Base-by-base conservation (phyloP, 202 grass and related monocot genomes). In the Musa balbisiana region DNA sequence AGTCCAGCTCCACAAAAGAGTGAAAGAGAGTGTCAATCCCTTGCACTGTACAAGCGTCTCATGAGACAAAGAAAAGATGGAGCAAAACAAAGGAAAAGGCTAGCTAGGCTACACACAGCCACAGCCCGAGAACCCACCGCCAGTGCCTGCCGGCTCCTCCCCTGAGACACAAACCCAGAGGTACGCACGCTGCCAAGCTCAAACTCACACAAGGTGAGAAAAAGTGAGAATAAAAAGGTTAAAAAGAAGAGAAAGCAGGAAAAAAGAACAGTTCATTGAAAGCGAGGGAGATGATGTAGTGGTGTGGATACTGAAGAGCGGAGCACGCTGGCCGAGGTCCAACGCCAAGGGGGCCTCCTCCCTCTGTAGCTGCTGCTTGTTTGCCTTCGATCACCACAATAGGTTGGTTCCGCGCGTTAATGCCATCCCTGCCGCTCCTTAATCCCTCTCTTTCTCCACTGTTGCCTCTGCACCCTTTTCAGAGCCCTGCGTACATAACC, bases 71-170 rank as follows among this genome's bases (percentile, higher is more conserved):
- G 25, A 59, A 33, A 74, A 50, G 67, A n/a, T 51, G 67, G 72
- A 74, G 72, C 14, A 74, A 60, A 56, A 19, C 72, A 74, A 74
- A 49, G 54, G 3, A 74, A 74, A 74, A 74, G 72, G 63, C 63
- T 66, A 66, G 20, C n/a, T 24, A 19, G 20, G 10, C 33, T 51
- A 27, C 72, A 49, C 17, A 23, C 16, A 52, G 43, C 43, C 43
- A 63, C 10, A 51, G 26, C 10, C 26, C 55, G 43, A 63, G 54
- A 29, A 64, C 43, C 33, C 29, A 22, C 43, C 22, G 9, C 14
- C 43, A 52, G 8, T 14, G 56, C 56, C 58, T 62, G 53, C 71
- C 71, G 53, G 43, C 52, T 73, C 73, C 15, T 9, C n/a, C 0
- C 29, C 66, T 50, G 43, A 4, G 25, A 11, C 58, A 21, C 15